Conservation (phyloP, 139 green algal species). For the Zygnema circumcarinatum region DNA sequence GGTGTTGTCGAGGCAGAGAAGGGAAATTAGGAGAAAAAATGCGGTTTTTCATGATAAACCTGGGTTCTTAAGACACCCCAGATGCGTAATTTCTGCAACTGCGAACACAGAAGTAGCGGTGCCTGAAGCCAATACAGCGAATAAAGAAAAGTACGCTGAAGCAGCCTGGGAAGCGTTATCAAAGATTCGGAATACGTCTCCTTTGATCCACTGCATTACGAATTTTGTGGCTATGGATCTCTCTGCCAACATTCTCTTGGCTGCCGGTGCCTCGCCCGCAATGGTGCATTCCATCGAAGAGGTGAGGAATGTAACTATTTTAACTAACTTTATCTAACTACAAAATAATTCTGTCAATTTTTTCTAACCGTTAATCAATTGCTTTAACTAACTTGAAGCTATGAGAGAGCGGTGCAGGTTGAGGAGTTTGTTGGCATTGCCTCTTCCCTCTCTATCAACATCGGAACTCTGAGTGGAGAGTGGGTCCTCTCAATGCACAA, state of each 20-base stretch:
- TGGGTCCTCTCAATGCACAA: slow-evolving; percentile 28
- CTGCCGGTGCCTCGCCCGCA: slow-evolving; percentile 33
- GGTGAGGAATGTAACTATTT: background rate
- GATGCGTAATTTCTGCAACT: too few relatives aligned
- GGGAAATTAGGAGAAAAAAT: too few relatives aligned
- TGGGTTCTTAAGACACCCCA: too few relatives aligned
- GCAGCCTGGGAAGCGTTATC: slow-evolving; percentile 18
- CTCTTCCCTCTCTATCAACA: slow-evolving; percentile 35
- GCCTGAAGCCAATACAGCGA: background rate
- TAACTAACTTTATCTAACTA: background rate
- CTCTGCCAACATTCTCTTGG: slow-evolving; percentile 30
- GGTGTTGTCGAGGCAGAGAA: too few relatives aligned
- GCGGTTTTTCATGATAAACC: too few relatives aligned
- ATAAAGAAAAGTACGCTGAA: background rate
- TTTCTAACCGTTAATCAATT: too few relatives aligned
- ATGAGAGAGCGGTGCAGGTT: too few relatives aligned
- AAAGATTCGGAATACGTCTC: background rate
- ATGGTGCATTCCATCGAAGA: slow-evolving; percentile 45
- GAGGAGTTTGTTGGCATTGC: slow-evolving; percentile 44
- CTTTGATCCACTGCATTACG: slow-evolving; percentile 48
- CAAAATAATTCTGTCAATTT: too few relatives aligned
- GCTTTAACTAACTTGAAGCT: too few relatives aligned
- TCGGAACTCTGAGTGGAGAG: slow-evolving; percentile 32
- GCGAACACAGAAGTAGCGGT: too few relatives aligned
- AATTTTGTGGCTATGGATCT: slow-evolving; percentile 52